A percentile compares a stretch with the other conserved stretches of the same genome.
Conservation (phyloP, 2,329 filamentous ascomycete genomes). For the Alternaria viburni region DNA sequence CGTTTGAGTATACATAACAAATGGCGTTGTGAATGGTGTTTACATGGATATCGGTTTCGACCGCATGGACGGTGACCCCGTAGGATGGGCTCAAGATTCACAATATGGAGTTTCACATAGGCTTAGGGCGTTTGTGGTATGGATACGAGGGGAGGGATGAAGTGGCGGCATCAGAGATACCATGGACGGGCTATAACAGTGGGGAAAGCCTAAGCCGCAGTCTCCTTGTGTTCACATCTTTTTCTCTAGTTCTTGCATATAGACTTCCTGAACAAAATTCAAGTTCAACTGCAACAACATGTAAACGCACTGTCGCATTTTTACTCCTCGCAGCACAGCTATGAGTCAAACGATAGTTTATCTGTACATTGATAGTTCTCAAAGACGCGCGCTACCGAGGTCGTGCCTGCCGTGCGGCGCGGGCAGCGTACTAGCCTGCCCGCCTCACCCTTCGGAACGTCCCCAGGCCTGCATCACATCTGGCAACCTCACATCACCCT, state of each 20-base stretch:
- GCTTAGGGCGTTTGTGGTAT: neutral
- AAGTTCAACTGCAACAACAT: no score
- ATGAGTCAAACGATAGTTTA: rapidly evolving
- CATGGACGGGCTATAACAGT: neutral
- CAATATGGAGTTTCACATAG: neutral
- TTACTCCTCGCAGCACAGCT: no score
- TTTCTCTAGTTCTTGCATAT: neutral
- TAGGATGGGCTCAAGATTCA: neutral
- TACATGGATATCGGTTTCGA: neutral
- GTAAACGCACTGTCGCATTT: no score
- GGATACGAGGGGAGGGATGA: neutral
- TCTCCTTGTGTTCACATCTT: neutral
- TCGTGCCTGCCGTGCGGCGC: neutral
- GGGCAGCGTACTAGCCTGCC: neutral
- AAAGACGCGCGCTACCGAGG: no score
- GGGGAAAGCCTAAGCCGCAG: neutral
- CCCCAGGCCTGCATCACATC: no score
- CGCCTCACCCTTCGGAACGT: neutral
- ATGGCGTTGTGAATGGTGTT: constrained; percentile 19
- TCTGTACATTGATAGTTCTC: no score
- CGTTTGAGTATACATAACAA: constrained; percentile 12
- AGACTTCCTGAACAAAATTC: neutral
- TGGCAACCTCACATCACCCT: no score
- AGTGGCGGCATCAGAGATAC: neutral
- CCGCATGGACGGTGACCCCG: neutral